A percentile compares a stretch with the other conserved stretches of the same genome.
These are phyloP conservation scores for Mycena pura DNA, from an alignment of 768 basidiomycete species.

Conservation along the genomic window DNA sequence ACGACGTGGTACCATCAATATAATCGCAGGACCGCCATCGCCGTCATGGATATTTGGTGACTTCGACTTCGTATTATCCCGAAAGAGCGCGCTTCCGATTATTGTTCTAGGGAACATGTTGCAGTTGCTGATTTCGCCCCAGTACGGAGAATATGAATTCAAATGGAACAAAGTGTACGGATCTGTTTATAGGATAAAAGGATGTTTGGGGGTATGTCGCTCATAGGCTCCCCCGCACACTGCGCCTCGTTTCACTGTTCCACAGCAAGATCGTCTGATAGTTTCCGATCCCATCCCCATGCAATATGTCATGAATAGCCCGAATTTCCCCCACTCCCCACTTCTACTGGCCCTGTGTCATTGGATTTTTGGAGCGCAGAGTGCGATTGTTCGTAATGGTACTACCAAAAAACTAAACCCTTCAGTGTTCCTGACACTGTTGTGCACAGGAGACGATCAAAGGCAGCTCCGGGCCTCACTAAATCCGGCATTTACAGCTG, in stretches of 20 bases:
- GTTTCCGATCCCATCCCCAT: constrained; percentile 7
- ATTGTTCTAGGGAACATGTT: constrained; percentile 1
- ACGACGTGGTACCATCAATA: background rate
- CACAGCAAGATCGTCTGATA: constrained; percentile 7
- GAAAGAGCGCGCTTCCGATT: no score
- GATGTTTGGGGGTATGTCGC: constrained; percentile 13
- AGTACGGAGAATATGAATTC: constrained; percentile 12
- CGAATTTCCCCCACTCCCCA: background rate
- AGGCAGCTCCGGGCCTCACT: background rate
- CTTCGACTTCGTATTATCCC: no score
- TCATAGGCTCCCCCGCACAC: no score
- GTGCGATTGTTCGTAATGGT: background rate
- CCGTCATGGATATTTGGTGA: constrained; percentile 4
- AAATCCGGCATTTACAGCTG: background rate
- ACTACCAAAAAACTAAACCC: no score
- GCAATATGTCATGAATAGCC: background rate
- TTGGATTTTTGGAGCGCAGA: background rate
- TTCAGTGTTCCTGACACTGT: no score
- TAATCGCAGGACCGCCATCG: background rate
- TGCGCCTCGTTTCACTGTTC: no score
- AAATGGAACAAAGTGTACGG: constrained; percentile 2
- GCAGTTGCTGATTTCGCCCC: background rate
- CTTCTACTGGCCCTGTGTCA: background rate
- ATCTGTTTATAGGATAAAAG: background rate
- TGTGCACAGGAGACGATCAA: background rate